These are phyloP conservation scores for Cardamine resedifolia DNA, from an alignment of 345 rosid species.

Conservation along the genomic window DNA sequence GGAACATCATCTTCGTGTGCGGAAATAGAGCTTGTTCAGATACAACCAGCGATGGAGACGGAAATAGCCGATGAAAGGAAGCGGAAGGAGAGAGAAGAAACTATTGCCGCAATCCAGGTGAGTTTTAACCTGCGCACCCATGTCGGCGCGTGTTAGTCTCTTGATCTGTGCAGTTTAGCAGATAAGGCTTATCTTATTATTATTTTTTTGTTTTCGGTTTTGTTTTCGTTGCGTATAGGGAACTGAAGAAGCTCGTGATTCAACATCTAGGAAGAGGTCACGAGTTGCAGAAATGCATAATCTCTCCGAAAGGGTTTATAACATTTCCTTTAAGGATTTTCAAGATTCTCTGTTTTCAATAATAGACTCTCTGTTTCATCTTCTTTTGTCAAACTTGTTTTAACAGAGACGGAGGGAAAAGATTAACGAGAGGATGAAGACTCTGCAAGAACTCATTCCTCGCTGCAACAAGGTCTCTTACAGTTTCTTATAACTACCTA, in stretches of 20 bases:
- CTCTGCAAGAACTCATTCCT: conserved; percentile 50
- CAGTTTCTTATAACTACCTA: neutral
- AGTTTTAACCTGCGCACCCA: neutral
- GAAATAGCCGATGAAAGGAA: conserved; percentile 1
- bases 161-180: neutral
- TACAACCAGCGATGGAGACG: neutral
- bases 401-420: conserved; percentile 61
- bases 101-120: neutral
- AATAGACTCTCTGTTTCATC: neutral
- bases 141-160: neutral
- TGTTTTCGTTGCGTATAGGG: conserved; percentile 5
- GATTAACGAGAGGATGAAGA: conserved; percentile 70
- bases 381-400: neutral
- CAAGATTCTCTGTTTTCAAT: neutral
- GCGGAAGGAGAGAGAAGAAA: conserved; percentile 19
- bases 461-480: conserved; percentile 28
- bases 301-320: conserved; percentile 71
- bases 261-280: conserved; percentile 65
- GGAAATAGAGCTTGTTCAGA: neutral
- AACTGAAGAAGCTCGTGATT: conserved; percentile 48
- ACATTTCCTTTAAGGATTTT: neutral
- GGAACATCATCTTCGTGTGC: conserved; percentile 1
- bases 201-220: neutral
- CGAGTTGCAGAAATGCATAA: conserved; percentile 93
- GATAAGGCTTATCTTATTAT: neutral